Evolutionary conservation across 1,139 yeast genomes (phyloP).

Genomic region (Debaryomyces nepalensis): DNA sequence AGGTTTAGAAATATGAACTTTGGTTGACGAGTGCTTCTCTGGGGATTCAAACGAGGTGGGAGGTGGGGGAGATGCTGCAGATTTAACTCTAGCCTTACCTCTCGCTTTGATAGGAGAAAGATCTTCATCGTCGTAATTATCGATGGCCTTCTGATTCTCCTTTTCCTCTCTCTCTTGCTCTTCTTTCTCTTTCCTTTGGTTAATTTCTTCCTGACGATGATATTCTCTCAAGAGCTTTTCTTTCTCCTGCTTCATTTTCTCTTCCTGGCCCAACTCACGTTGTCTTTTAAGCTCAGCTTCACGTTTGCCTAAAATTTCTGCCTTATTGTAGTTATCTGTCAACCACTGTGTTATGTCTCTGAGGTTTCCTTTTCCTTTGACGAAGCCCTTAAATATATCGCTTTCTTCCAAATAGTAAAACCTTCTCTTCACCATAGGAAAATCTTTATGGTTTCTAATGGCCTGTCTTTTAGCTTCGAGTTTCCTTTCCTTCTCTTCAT

Average conservation of each 20-base stretch:
- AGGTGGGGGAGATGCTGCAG: conserved; percentile 23
- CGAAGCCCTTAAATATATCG: conserved; percentile 64
- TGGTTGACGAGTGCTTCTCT: conserved; percentile 45
- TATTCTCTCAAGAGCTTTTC: conserved; percentile 23
- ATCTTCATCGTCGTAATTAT: conserved; percentile 29
- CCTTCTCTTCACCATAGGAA: conserved; percentile 51
- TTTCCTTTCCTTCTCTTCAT: conserved; percentile 31
- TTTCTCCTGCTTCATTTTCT: conserved; percentile 23
- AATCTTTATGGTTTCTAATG: conserved; percentile 48
- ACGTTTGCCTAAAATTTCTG: conserved; percentile 33
- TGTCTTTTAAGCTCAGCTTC: conserved; percentile 26
- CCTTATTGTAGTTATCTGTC: conserved; percentile 37
- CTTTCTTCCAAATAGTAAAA: conserved; percentile 53
- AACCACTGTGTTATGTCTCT: conserved; percentile 59
- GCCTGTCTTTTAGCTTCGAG: conserved; percentile 45
- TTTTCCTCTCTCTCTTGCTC: conserved; percentile 10
- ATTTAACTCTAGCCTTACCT: conserved; percentile 38
- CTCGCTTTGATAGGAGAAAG: conserved; percentile 40
- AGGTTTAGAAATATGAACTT: conserved; percentile 59
- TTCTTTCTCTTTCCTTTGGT: conserved; percentile 11
- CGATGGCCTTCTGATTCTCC: background rate
- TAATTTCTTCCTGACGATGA: conserved; percentile 16
- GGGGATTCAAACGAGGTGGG: conserved; percentile 16
- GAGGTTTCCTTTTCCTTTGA: conserved; percentile 60
- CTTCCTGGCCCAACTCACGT: conserved; percentile 21